phyloP scores from a whole-genome alignment of 305 asterid species.

The Rubia tinctorum region DNA sequence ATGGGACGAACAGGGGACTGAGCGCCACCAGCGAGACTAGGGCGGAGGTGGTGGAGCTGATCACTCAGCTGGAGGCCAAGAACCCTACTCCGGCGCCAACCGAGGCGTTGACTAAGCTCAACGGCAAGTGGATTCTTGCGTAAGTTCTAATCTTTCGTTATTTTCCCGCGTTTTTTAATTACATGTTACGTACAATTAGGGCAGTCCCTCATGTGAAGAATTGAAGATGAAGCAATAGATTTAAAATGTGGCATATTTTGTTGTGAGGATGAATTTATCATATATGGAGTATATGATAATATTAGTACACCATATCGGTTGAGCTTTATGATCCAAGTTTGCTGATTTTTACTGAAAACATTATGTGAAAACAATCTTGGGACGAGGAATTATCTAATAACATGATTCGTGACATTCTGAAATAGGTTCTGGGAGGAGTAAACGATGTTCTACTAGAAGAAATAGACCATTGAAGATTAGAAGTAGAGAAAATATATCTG shows the following conservation, averaged over 20 bases:
- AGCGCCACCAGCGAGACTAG: conserved; percentile 76
- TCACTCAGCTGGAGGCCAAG: conserved; percentile 70
- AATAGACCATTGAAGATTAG: too few relatives aligned
- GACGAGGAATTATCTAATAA: too few relatives aligned
- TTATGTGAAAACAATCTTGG: too few relatives aligned
- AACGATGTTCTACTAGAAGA: too few relatives aligned
- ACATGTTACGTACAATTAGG: not conserved
- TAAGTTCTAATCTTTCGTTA: conserved; percentile 24
- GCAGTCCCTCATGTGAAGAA: not conserved
- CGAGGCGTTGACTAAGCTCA: conserved; percentile 69
- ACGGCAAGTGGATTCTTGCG: conserved; percentile 96
- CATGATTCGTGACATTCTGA: too few relatives aligned
- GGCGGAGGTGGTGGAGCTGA: conserved; percentile 86
- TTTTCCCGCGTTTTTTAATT: not conserved
- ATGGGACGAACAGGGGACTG: conserved; percentile 80
- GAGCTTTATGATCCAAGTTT: not conserved
- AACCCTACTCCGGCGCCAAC: conserved; percentile 89
- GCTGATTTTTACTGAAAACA: too few relatives aligned
- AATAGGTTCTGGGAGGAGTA: too few relatives aligned
- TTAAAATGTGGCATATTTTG: not conserved
- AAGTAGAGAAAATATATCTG: too few relatives aligned
- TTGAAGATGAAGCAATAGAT: not conserved
- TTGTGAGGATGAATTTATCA: not conserved
- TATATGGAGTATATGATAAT: too few relatives aligned
- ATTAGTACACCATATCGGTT: too few relatives aligned